Base-by-base conservation (phyloP, 2,329 filamentous ascomycete species). In the Penicillium rolfsii region DNA sequence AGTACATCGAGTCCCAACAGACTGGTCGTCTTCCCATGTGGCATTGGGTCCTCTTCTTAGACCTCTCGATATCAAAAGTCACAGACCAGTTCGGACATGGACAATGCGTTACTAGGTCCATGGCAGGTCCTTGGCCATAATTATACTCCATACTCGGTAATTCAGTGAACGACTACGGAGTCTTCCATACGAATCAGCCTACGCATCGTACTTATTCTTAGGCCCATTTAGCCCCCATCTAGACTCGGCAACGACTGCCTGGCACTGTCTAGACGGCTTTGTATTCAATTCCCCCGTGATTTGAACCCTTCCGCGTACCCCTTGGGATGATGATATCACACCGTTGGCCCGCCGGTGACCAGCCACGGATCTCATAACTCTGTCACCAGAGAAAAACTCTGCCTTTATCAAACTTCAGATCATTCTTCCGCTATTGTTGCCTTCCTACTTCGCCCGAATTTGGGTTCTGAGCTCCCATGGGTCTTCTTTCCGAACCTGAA, bases 11-110 rank as follows among this genome's bases (percentile, higher is more conserved):
- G n/a, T 22, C n/a, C 38, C 38, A 41, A 19, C 38, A 5, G 14
- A 16, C 61, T 57, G 55, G 45, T 54, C 52, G 48, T 59, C 36
- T 33, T 62, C 50, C 66, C 67, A 69, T 67, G 65, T 69, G 67
- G 65, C 57, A 52, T 60, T 59, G 58, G 28, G 40, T 49, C 52
- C 49, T 35, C 19, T 5, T 11, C n/a, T 30, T 38, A 4, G 30
- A 35, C 24, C 38, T 36, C 5, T 52, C 49, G 30, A 36, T 46
- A 46, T 12, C 16, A 46, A 14, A 14, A 46, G 22, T 43, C 22
- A 22, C 12, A 41, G 50, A 41, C 53, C 48, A 49, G 55, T 55
- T 56, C 19, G 33, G 46, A 49, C 54, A 55, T 60, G 33, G 35
- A 35, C 24, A 8, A 26, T 45, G 41, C 43, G 22, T 26, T 46